Conservation (phyloP, 2,329 filamentous ascomycete species). For the Aschersonia sp. region DNA sequence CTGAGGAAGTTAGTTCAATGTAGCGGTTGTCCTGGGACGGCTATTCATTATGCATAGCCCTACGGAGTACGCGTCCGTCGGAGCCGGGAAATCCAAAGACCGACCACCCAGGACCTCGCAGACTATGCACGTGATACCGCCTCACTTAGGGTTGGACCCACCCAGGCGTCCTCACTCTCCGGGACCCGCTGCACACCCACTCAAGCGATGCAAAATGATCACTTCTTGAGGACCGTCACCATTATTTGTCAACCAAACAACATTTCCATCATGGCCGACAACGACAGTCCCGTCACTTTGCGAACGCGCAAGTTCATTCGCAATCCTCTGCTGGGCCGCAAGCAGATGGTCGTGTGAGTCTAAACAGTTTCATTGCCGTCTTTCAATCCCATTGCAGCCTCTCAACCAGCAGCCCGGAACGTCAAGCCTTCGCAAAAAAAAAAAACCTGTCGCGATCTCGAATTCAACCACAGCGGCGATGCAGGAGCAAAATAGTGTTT, state of each 20-base stretch:
- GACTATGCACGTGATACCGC: not conserved
- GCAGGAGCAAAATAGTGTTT: too few relatives aligned
- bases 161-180: conserved; percentile 25
- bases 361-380: conserved; percentile 3
- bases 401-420: not conserved
- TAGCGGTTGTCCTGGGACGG: too few relatives aligned
- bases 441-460: too few relatives aligned
- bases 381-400: not conserved
- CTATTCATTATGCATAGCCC: too few relatives aligned
- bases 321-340: conserved; percentile 96
- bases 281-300: conserved; percentile 63
- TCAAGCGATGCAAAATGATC: conserved; percentile 16
- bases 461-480: too few relatives aligned
- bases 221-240: conserved; percentile 8
- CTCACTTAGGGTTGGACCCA: conserved; percentile 31
- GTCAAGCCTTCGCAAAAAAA: too few relatives aligned
- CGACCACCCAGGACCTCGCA: too few relatives aligned
- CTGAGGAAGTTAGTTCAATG: too few relatives aligned
- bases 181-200: conserved; percentile 14
- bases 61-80: too few relatives aligned
- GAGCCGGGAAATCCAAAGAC: too few relatives aligned
- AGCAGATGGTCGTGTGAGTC: conserved; percentile 99
- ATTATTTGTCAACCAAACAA: conserved; percentile 4
- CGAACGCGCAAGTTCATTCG: conserved; percentile 99
- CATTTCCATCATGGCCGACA: conserved; percentile 74